Evolutionary conservation across 306 rosid genomes (phyloP).

Genomic region (Adenanthera pavonina): DNA sequence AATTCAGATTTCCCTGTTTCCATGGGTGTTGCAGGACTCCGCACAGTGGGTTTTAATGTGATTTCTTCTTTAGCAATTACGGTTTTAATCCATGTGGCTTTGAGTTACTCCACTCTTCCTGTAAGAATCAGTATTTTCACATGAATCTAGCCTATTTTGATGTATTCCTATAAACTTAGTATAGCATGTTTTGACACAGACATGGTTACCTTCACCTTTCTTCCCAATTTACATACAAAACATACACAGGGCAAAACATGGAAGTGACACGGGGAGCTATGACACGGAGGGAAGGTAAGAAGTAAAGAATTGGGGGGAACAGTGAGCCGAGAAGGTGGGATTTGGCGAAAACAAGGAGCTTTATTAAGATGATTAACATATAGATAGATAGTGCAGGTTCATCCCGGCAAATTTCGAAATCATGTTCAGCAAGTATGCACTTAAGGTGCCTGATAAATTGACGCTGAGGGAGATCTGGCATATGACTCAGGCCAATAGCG

Average conservation of each 20-base stretch:
- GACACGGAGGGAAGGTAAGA: slow-evolving; percentile 85
- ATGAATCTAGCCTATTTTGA: not conserved
- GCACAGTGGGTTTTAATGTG: slow-evolving; percentile 60
- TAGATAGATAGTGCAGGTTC: slow-evolving; percentile 49
- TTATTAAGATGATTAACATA: not conserved
- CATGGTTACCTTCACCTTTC: slow-evolving; percentile 79
- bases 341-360: slow-evolving; percentile 12
- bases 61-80: slow-evolving; percentile 54
- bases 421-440: slow-evolving; percentile 78
- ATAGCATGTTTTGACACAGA: slow-evolving; percentile 45
- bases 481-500: slow-evolving; percentile 77
- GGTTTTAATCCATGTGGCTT: slow-evolving; percentile 50
- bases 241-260: slow-evolving; percentile 77
- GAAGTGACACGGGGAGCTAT: slow-evolving; percentile 69
- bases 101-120: slow-evolving; percentile 71
- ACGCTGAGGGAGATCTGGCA: slow-evolving; percentile 65
- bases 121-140: slow-evolving; percentile 48
- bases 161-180: slow-evolving; percentile 9
- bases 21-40: slow-evolving; percentile 49
- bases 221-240: slow-evolving; percentile 68
- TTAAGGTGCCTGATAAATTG: slow-evolving; percentile 65
- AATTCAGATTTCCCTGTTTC: slow-evolving; percentile 3
- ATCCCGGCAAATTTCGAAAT: slow-evolving; percentile 71
- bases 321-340: not conserved
- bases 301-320: not conserved